Evolutionary conservation across 495 filamentous ascomycete genomes (phyloP), one percentile per base, ranked within the genome.

Genomic region (Lepraria neglecta): DNA sequence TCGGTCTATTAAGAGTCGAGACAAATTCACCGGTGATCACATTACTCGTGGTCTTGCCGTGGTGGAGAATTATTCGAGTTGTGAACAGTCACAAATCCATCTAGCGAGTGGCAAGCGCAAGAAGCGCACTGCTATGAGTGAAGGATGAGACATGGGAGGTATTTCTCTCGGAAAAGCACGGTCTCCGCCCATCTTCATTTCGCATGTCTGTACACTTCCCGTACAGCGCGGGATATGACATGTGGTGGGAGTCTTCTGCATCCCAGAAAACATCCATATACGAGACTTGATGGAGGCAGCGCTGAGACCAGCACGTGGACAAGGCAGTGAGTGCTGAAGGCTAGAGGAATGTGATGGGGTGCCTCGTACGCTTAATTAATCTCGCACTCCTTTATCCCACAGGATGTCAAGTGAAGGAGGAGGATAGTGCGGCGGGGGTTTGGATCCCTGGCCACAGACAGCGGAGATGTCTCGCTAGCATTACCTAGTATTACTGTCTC

Each of bases 401-500:
- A n/a, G 15, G 12, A 12, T n/a, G 7, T 21, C 15, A 52, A 24
- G 3, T 1, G 12, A 17, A 10, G 48, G 48, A 24, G 48, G 28
- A 27, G 31, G 1, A 52, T 52, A 4, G 14, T 52, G 48, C 48
- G 48, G 48, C 48, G 48, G 24, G 48, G 48, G 48, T n/a, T 31
- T 27, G 21, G 48, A 51, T 30, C 27, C n/a, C 27, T 51, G 48
- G 30, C 48, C 48, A 51, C 9, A 52, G 15, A 27, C 45, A n/a
- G 28, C 12, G 3, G 31, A 24, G 48, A 52, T n/a, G n/a, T n/a
- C n/a, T n/a, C n/a, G n/a, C n/a, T 15, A 30, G 48, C 31, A 31
- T 52, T 52, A 52, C 48, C 48, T 52, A 19, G 48, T 28, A 30
- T 52, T 24, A 24, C 48, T 52, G 4, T 31, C 15, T 33, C 48